These are phyloP conservation scores for Juncus effusus DNA, from an alignment of 176 grass and related monocot genomes.

Conservation along the genomic window DNA sequence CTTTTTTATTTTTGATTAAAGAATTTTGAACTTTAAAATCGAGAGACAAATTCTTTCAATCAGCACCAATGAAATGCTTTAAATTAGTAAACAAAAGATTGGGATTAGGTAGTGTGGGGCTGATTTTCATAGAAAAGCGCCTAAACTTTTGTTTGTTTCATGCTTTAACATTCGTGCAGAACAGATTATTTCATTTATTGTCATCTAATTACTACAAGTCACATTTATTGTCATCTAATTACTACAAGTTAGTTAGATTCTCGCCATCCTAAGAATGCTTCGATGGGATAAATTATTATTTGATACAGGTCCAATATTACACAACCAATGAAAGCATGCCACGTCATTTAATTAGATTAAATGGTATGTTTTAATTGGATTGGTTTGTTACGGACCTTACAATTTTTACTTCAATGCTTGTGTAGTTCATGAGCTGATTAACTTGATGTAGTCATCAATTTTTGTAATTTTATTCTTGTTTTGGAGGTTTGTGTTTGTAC, in stretches of 20 bases:
- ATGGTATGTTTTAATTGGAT: no score
- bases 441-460: no score
- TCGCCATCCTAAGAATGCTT: background rate
- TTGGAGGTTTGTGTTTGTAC: no score
- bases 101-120: constrained; percentile 22
- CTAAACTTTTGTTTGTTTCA: constrained; percentile 32
- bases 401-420: no score
- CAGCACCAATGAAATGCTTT: background rate
- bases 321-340: no score
- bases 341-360: no score
- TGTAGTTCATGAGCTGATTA: no score
- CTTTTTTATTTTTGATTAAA: no score
- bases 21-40: constrained; percentile 5
- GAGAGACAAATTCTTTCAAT: constrained; percentile 11
- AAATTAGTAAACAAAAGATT: constrained; percentile 15
- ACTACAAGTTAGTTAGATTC: constrained; percentile 15
- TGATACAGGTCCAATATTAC: no score
- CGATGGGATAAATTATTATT: no score
- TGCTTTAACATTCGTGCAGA: constrained; percentile 14
- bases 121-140: constrained; percentile 15
- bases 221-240: constrained; percentile 2
- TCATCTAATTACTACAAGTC: background rate
- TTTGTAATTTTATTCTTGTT: no score
- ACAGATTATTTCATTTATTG: constrained; percentile 2
- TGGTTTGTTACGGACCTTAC: no score